Conservation (phyloP, 1,284 basidiomycete genomes). For the Sparassis latifolia region DNA sequence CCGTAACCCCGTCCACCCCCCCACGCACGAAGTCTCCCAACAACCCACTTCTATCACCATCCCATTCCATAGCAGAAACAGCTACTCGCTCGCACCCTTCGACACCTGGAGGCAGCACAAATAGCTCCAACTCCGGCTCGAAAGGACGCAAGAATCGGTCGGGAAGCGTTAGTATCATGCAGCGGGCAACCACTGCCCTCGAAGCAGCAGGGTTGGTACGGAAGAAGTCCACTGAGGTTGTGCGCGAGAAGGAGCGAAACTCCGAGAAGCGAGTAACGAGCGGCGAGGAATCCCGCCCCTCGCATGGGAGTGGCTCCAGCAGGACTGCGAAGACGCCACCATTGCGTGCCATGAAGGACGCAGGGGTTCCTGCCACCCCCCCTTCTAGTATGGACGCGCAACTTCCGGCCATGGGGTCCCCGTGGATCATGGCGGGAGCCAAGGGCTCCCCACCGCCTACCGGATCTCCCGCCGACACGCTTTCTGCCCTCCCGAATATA, state of each 20-base stretch:
- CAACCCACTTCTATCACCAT: constrained; percentile 48
- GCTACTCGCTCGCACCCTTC: constrained; percentile 53
- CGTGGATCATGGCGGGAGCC: constrained; percentile 60
- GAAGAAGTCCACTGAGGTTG: constrained; percentile 72
- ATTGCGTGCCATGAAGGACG: constrained; percentile 45
- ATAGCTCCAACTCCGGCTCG: constrained; percentile 30
- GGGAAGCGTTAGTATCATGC: constrained; percentile 89
- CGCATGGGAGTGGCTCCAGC: constrained; percentile 53
- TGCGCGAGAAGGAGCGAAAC: constrained; percentile 45
- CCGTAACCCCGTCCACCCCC: constrained; percentile 42
- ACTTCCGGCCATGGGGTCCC: constrained; percentile 45
- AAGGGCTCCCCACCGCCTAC: constrained; percentile 40
- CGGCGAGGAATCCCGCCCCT: constrained; percentile 54
- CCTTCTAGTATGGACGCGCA: constrained; percentile 35
- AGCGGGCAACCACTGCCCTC: constrained; percentile 84
- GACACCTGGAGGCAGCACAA: constrained; percentile 54
- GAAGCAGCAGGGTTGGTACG: constrained; percentile 74
- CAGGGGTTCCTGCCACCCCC: constrained; percentile 42
- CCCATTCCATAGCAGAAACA: constrained; percentile 46
- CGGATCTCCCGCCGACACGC: constrained; percentile 45
- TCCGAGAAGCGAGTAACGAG: constrained; percentile 35
- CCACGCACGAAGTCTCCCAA: constrained; percentile 44
- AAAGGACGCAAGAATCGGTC: constrained; percentile 65
- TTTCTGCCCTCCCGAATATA: constrained; percentile 51
- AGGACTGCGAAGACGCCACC: constrained; percentile 68